phyloP scores from a whole-genome alignment of 768 basidiomycete genomes.

The Lactarius hatsudake region DNA sequence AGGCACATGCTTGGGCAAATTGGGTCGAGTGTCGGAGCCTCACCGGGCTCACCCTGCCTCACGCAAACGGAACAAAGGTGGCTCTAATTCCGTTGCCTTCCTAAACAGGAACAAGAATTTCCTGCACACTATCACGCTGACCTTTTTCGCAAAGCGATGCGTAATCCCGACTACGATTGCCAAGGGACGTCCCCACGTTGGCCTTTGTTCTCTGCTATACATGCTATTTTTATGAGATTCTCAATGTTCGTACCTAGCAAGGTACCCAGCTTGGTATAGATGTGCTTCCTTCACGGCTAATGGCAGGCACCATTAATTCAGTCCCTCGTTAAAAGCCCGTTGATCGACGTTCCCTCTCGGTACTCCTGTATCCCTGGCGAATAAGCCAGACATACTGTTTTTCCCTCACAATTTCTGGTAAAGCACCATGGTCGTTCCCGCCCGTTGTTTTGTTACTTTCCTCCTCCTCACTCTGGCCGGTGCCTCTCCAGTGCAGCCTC shows the following conservation, averaged over 20 bases:
- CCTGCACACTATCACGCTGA: neutral
- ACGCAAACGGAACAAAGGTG: neutral
- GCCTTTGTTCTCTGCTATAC: neutral
- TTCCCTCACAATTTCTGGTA: constrained; percentile 15
- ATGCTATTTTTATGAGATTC: neutral
- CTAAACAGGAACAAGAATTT: constrained; percentile 4
- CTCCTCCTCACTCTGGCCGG: constrained; percentile 33
- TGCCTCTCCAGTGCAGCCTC: constrained; percentile 37
- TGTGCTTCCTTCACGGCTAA: neutral
- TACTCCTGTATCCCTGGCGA: neutral
- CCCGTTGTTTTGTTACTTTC: constrained; percentile 36
- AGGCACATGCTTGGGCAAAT: too few relatives aligned
- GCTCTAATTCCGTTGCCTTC: neutral
- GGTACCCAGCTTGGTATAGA: too few relatives aligned
- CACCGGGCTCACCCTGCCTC: too few relatives aligned
- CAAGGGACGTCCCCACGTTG: neutral
- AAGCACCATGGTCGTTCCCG: constrained; percentile 37
- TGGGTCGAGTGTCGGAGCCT: too few relatives aligned
- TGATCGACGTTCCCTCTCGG: neutral
- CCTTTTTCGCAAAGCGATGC: neutral
- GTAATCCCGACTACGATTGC: neutral
- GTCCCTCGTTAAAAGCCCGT: constrained; percentile 12
- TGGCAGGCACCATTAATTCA: neutral
- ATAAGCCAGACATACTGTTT: neutral
- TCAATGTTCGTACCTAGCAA: neutral